Conservation (phyloP, 129 eudicot genomes). For the sunflower (Helianthus annuus) region HanXRQr2.0-SUNRISE NC_035434.2:173493781-173494280, state of each 20-base stretch:
- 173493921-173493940: slow-evolving; percentile 24
- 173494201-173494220: slow-evolving; percentile 32
- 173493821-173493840: no score
- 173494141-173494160: slow-evolving; percentile 15
- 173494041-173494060: slow-evolving; percentile 50
- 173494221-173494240: not conserved
- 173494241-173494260: slow-evolving; percentile 35
- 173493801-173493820: no score
- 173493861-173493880: not conserved
- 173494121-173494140: slow-evolving; percentile 63
- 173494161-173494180: slow-evolving; percentile 58
- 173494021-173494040: slow-evolving; percentile 59
- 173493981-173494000: not conserved
- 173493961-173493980: slow-evolving; percentile 1
- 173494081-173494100: slow-evolving; percentile 43
- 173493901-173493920: slow-evolving; percentile 40
- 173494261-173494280: not conserved
- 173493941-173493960: slow-evolving; percentile 14
- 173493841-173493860: not conserved
- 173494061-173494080: slow-evolving; percentile 30
- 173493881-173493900: not conserved
- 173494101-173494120: slow-evolving; percentile 75
- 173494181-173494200: slow-evolving; percentile 55
- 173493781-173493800: no score
- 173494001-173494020: not conserved